These are phyloP conservation scores for Martensiomyces pterosporus DNA, from an alignment of 192 early-diverging fungal species.

Conservation along the genomic window DNA sequence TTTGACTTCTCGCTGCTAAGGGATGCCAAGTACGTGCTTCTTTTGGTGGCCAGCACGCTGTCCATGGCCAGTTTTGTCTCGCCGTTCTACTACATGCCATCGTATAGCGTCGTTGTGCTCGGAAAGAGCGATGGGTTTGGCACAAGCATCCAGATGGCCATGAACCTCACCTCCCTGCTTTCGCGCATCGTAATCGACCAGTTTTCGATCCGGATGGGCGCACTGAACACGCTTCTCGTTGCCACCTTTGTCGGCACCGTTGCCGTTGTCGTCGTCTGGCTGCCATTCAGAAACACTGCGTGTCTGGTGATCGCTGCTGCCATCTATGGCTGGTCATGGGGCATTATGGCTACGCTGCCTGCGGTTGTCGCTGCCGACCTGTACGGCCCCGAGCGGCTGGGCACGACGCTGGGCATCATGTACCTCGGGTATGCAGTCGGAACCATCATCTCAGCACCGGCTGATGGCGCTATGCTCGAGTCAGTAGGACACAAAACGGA, in stretches of 20 bases:
- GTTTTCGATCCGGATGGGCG: not conserved
- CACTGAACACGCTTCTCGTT: not conserved
- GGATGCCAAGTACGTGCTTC: not conserved
- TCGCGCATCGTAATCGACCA: not conserved
- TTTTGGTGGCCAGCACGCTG: not conserved
- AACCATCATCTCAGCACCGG: not conserved
- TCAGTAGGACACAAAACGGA: not conserved
- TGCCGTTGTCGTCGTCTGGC: not conserved
- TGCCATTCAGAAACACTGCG: not conserved
- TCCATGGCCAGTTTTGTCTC: not conserved
- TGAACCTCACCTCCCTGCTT: not conserved
- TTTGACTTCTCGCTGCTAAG: not conserved
- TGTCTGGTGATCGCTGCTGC: not conserved
- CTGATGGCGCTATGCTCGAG: not conserved
- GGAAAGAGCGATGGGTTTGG: not conserved
- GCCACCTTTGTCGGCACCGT: not conserved
- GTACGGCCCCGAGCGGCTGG: not conserved
- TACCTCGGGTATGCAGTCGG: not conserved
- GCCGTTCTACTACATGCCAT: constrained; percentile 1
- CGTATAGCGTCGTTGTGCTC: not conserved
- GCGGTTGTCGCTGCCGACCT: not conserved
- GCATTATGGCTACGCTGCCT: not conserved
- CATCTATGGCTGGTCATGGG: not conserved
- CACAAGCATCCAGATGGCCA: not conserved
- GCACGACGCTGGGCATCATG: not conserved